Evolutionary conservation across 768 basidiomycete genomes (phyloP).

Genomic region (Trametes maxima): DNA sequence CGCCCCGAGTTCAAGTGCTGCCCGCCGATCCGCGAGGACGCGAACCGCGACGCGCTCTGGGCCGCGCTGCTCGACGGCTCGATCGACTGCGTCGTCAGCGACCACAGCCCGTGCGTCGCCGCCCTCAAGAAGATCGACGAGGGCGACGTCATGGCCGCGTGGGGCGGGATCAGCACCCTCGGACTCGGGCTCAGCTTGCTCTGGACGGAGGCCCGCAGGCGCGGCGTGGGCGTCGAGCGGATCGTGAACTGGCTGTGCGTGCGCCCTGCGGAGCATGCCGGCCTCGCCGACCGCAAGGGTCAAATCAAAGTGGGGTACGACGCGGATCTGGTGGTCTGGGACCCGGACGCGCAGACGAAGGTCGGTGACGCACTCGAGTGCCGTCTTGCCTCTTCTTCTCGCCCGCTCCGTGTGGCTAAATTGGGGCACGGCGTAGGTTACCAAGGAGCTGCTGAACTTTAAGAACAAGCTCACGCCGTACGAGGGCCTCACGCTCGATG

Average conservation of each 20-base stretch:
- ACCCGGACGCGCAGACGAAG: conserved; percentile 55
- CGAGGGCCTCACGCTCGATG: conserved; percentile 69
- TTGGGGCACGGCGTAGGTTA: conserved; percentile 53
- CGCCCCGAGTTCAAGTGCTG: conserved; percentile 94
- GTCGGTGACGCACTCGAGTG: conserved; percentile 29
- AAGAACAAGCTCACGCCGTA: conserved; percentile 96
- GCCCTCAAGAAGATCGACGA: conserved; percentile 77
- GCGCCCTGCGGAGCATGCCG: conserved; percentile 79
- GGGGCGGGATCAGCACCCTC: conserved; percentile 93
- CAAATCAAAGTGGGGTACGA: conserved; percentile 72
- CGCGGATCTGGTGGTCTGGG: conserved; percentile 87
- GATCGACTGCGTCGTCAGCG: conserved; percentile 93
- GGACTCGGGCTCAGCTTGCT: conserved; percentile 87
- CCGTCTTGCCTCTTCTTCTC: neutral
- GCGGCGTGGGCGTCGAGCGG: conserved; percentile 57
- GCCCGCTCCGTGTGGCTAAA: conserved; percentile 2
- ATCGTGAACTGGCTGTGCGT: conserved; percentile 77
- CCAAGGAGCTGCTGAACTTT: conserved; percentile 73
- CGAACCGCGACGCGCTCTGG: conserved; percentile 80
- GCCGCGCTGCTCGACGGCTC: conserved; percentile 76
- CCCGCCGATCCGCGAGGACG: conserved; percentile 80
- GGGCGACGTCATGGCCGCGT: conserved; percentile 85
- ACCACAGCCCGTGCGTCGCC: conserved; percentile 90
- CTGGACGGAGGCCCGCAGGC: conserved; percentile 79
- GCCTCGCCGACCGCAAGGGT: conserved; percentile 72